Evolutionary conservation across 495 filamentous ascomycete species (phyloP).

Genomic region (Aspergillus mulundensis): DNA sequence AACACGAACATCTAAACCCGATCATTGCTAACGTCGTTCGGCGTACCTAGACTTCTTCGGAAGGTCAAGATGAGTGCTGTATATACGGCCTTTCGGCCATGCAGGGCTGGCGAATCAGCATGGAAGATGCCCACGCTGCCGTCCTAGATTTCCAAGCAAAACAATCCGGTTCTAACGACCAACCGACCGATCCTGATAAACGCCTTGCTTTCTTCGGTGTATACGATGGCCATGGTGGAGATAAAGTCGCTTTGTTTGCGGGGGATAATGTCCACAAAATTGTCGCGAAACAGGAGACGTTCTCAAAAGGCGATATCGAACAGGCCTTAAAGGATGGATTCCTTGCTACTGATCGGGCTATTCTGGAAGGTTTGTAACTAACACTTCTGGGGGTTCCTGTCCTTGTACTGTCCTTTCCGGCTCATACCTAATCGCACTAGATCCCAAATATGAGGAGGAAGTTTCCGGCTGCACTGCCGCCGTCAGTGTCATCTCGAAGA

Average conservation of each 20-base stretch:
- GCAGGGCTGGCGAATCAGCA: constrained; percentile 99
- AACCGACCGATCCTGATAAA: constrained; percentile 58
- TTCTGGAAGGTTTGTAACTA: constrained; percentile 71
- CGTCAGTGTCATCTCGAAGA: constrained; percentile 77
- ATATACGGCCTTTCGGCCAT: constrained; percentile 93
- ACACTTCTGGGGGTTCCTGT: not conserved
- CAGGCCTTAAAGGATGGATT: constrained; percentile 98
- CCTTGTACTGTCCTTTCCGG: not conserved
- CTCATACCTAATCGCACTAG: constrained; percentile 44
- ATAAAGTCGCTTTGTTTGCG: constrained; percentile 90
- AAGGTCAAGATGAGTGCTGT: constrained; percentile 88
- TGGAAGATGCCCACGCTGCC: constrained; percentile 94
- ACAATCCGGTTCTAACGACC: constrained; percentile 49
- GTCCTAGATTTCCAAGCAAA: constrained; percentile 80
- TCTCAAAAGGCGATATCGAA: constrained; percentile 85
- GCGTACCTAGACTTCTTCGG: constrained; percentile 66
- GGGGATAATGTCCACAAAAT: constrained; percentile 93
- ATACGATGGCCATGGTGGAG: constrained; percentile 95
- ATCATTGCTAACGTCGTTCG: constrained; percentile 12
- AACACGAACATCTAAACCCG: not conserved
- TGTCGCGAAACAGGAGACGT: constrained; percentile 87
- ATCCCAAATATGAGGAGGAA: constrained; percentile 94
- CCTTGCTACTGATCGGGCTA: constrained; percentile 90
- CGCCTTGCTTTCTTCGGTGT: constrained; percentile 95
- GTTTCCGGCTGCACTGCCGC: constrained; percentile 97